phyloP scores from a whole-genome alignment of 345 rosid genomes.

The Lepidium didymum region DNA sequence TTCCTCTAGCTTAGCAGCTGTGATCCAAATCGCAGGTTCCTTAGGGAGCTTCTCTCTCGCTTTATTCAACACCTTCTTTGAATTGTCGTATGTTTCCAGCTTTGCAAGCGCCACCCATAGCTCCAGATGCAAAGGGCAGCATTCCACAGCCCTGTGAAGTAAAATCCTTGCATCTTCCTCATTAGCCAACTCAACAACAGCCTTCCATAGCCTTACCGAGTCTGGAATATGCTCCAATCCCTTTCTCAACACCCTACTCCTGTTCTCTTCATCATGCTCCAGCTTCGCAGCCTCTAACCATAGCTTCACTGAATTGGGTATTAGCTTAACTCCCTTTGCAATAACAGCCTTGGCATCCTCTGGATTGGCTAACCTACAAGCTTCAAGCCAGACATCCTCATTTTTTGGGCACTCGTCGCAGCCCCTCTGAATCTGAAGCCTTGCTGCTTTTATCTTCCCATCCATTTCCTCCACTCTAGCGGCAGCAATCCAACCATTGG shows the following conservation, averaged over 20 bases:
- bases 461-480: constrained; percentile 97
- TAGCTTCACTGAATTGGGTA: constrained; percentile 86
- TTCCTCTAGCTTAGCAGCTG: constrained; percentile 93
- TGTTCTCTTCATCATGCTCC: constrained; percentile 64
- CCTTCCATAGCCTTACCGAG: constrained; percentile 91
- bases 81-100: constrained; percentile 69
- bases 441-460: constrained; percentile 77
- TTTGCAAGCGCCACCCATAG: constrained; percentile 86
- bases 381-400: constrained; percentile 94
- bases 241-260: constrained; percentile 76
- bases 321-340: constrained; percentile 75
- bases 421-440: constrained; percentile 73
- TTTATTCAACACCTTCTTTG: constrained; percentile 69
- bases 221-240: constrained; percentile 84
- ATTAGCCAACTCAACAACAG: constrained; percentile 71
- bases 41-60: constrained; percentile 69
- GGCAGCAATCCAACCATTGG: constrained; percentile 96
- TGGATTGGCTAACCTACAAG: constrained; percentile 78
- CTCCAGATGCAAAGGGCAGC: constrained; percentile 86
- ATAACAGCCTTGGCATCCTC: constrained; percentile 88
- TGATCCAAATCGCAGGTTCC: constrained; percentile 93
- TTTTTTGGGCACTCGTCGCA: constrained; percentile 89
- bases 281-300: constrained; percentile 80
- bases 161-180: constrained; percentile 70
- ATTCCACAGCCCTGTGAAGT: constrained; percentile 90